Percentiles rank a stretch among this genome's conserved stretches.
phyloP scores from a whole-genome alignment of 306 rosid species.

The Inga leiocalycina region DNA sequence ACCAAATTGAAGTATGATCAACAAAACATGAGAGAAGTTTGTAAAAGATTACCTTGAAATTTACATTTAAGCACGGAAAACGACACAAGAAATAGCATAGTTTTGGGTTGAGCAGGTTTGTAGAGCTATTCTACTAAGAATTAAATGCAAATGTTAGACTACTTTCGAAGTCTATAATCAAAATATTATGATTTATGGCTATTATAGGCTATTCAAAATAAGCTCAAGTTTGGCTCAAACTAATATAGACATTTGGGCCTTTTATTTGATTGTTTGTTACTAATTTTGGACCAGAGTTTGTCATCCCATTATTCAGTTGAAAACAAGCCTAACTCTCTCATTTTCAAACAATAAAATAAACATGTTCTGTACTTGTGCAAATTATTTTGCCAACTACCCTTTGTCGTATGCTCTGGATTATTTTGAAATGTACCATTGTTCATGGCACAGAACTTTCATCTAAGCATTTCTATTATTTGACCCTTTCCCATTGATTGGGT shows the following conservation, averaged over 20 bases:
- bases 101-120: not conserved
- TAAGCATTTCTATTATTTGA: not conserved
- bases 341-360: not conserved
- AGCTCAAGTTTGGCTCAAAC: not conserved
- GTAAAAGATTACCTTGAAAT: not conserved
- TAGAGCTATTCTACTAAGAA: not conserved
- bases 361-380: not conserved
- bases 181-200: not conserved
- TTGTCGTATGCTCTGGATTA: not conserved
- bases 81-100: not conserved
- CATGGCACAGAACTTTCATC: not conserved
- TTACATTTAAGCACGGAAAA: not conserved
- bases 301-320: not conserved
- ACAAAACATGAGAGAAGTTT: not conserved
- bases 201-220: not conserved
- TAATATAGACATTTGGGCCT: not conserved
- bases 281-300: not conserved
- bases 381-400: not conserved
- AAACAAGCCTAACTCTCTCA: not conserved
- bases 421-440: not conserved
- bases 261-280: not conserved
- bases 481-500: not conserved
- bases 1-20: not conserved
- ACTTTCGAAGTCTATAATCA: not conserved
- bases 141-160: not conserved